A percentile compares a stretch with the other conserved stretches of the same genome.
These are phyloP conservation scores for Camellia sinensis DNA, from an alignment of 148 eudicot species.

Conservation along the genomic window DNA sequence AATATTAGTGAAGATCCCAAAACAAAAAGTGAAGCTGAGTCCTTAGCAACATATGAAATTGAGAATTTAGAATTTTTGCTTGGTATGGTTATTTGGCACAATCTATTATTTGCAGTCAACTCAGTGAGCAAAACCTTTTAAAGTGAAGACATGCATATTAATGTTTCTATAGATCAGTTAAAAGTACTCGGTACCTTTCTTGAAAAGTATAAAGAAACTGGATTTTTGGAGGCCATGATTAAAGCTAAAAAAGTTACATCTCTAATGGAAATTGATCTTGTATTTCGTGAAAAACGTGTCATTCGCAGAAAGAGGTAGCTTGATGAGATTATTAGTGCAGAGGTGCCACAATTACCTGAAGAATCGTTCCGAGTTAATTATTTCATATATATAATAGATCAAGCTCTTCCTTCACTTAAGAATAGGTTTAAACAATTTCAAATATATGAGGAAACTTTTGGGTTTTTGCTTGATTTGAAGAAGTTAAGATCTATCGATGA, in stretches of 20 bases:
- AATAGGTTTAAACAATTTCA: background rate
- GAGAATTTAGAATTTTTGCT: slow-evolving; percentile 20
- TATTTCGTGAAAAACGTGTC: slow-evolving; percentile 2
- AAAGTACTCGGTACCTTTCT: background rate
- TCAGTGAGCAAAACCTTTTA: background rate
- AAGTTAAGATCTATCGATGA: background rate
- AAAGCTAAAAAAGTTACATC: background rate
- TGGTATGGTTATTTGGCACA: slow-evolving; percentile 15
- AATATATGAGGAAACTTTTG: background rate
- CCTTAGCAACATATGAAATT: slow-evolving; percentile 21
- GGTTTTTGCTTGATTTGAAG: background rate
- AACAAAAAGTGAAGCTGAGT: slow-evolving; percentile 23
- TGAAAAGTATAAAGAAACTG: slow-evolving; percentile 2
- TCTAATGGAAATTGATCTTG: background rate
- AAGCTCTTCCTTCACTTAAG: background rate
- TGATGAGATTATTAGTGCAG: slow-evolving; percentile 12
- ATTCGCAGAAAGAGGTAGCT: slow-evolving; percentile 14
- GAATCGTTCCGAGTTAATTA: background rate
- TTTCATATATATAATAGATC: background rate
- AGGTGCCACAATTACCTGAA: background rate
- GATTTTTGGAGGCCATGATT: background rate
- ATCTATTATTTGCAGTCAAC: slow-evolving; percentile 10
- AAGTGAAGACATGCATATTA: background rate
- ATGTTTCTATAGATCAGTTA: slow-evolving; percentile 4
- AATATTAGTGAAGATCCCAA: slow-evolving; percentile 14